Evolutionary conservation across 1,284 basidiomycete species (phyloP).

Genomic region (Cutaneotrichosporon cyanovorans): DNA sequence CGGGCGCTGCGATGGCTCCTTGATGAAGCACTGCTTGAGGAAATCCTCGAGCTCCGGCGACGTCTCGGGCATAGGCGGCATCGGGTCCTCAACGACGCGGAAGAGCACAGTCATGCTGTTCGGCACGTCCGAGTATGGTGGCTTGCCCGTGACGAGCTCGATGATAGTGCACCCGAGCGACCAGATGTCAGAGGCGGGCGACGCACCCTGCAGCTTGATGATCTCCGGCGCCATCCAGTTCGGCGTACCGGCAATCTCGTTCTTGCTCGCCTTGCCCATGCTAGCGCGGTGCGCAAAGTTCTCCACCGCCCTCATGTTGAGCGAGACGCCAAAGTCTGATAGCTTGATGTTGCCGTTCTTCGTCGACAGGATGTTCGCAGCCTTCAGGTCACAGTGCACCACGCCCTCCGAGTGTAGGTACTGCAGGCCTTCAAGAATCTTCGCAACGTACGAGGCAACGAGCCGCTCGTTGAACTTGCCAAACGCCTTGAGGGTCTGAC

Average conservation of each 20-base stretch:
- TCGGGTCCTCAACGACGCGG: slow-evolving; percentile 84
- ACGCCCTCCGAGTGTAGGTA: slow-evolving; percentile 80
- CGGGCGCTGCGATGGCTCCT: slow-evolving; percentile 71
- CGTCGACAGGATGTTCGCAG: slow-evolving; percentile 54
- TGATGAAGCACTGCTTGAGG: slow-evolving; percentile 74
- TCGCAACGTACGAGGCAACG: slow-evolving; percentile 81
- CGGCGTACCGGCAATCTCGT: slow-evolving; percentile 72
- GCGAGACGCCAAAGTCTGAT: slow-evolving; percentile 53
- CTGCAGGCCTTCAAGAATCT: slow-evolving; percentile 84
- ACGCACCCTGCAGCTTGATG: slow-evolving; percentile 63
- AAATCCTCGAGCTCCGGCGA: slow-evolving; percentile 70
- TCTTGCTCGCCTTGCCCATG: slow-evolving; percentile 21
- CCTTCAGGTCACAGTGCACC: slow-evolving; percentile 13
- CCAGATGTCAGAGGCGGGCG: slow-evolving; percentile 65
- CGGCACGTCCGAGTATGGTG: slow-evolving; percentile 77
- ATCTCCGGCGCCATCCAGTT: slow-evolving; percentile 98
- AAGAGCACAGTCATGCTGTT: slow-evolving; percentile 94
- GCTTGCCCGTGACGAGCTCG: slow-evolving; percentile 82
- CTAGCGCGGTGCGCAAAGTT: slow-evolving; percentile 60
- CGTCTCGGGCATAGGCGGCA: slow-evolving; percentile 73
- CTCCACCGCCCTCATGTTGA: slow-evolving; percentile 51
- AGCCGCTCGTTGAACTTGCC: slow-evolving; percentile 83
- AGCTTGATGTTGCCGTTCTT: slow-evolving; percentile 52
- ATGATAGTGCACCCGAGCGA: slow-evolving; percentile 84
- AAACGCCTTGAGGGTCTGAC: slow-evolving; percentile 81